Percentiles rank a stretch among this genome's conserved stretches.
phyloP scores from a whole-genome alignment of 1,284 basidiomycete species.

The Moesziomyces globuligerus region DNA sequence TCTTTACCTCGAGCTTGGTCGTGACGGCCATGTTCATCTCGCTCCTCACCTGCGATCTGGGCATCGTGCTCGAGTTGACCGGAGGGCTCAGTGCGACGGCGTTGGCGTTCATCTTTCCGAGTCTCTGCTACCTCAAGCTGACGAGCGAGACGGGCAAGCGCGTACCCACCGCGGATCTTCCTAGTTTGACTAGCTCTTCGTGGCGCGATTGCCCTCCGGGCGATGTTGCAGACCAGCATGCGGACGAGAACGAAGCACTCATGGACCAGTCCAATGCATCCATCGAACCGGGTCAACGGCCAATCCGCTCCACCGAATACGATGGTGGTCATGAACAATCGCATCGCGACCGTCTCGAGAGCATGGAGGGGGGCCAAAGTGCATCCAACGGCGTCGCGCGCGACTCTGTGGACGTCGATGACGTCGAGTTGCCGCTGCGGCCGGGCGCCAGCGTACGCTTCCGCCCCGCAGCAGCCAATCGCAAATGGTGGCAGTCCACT shows the following conservation, averaged over 20 bases:
- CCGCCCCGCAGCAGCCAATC: conserved; percentile 44
- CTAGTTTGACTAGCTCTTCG: conserved; percentile 28
- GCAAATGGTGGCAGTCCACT: conserved; percentile 64
- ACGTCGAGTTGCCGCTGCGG: conserved; percentile 62
- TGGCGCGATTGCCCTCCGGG: conserved; percentile 13
- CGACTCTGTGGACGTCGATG: conserved; percentile 50
- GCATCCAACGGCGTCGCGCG: conserved; percentile 5
- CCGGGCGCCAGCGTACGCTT: conserved; percentile 57
- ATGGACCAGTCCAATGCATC: conserved; percentile 32
- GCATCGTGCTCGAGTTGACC: conserved; percentile 95
- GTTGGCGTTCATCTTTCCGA: conserved; percentile 82
- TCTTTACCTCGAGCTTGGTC: conserved; percentile 88
- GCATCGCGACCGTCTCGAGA: conserved; percentile 27
- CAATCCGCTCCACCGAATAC: conserved; percentile 30
- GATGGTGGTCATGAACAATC: conserved; percentile 40
- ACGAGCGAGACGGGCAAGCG: conserved; percentile 51
- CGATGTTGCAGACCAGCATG: conserved; percentile 3
- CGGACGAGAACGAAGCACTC: conserved; percentile 20
- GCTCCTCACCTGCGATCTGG: conserved; percentile 92
- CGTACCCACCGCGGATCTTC: conserved; percentile 34
- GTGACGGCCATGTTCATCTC: conserved; percentile 85
- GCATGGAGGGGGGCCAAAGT: conserved; percentile 35
- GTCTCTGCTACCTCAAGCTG: conserved; percentile 65
- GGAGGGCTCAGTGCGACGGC: conserved; percentile 94
- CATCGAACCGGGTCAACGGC: conserved; percentile 16